A percentile compares a stretch with the other conserved stretches of the same genome.
These are phyloP conservation scores for Phaeosphaeria sp. DNA, from an alignment of 2,329 filamentous ascomycete genomes.

Conservation along the genomic window DNA sequence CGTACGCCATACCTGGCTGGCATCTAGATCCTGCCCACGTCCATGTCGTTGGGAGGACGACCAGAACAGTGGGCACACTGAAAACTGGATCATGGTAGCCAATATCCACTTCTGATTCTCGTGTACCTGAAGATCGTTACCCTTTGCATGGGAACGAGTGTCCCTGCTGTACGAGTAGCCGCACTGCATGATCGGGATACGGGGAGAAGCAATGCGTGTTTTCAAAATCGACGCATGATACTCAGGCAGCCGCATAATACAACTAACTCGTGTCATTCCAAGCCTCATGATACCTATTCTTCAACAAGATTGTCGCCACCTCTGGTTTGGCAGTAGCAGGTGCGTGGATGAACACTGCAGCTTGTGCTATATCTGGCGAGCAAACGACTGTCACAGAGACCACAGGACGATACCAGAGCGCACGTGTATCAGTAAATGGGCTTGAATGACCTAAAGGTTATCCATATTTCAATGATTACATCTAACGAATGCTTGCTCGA, in stretches of 20 bases:
- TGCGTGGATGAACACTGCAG: too few relatives aligned
- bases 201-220: neutral
- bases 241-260: neutral
- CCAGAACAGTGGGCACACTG: neutral
- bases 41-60: neutral
- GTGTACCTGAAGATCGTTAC: neutral
- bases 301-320: too few relatives aligned
- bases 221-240: neutral
- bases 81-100: neutral
- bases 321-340: too few relatives aligned
- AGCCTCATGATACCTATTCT: too few relatives aligned
- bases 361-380: too few relatives aligned
- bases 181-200: neutral
- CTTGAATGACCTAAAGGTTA: too few relatives aligned
- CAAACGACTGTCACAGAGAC: too few relatives aligned
- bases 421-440: too few relatives aligned
- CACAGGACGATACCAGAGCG: too few relatives aligned
- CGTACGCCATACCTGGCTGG: neutral
- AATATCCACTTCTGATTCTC: neutral
- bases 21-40: neutral
- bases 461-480: too few relatives aligned
- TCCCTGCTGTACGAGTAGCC: neutral
- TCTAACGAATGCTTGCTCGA: too few relatives aligned
- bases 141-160: neutral
- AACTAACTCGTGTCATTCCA: too few relatives aligned